Evolutionary conservation across 148 eudicot species (phyloP), one percentile per base, ranked within the genome.

Genomic region (Amaranthus palmeri): DNA sequence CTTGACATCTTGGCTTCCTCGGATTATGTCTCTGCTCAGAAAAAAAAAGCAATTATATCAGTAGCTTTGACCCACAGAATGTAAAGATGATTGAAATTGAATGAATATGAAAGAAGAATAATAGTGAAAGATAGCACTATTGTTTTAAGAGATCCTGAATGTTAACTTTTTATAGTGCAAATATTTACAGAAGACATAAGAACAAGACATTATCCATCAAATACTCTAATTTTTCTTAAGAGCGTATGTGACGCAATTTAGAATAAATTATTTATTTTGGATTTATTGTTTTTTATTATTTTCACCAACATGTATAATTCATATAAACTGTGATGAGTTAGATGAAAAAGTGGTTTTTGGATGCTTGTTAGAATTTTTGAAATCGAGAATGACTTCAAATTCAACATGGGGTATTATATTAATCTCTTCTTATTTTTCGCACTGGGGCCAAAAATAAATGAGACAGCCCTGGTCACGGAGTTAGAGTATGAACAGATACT

Each of bases 1-100:
- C 70, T 82, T 91, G 68, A 95, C 96, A 71, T 91, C 96, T 78
- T 97, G 93, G 82, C 80, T 92, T 65, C 96, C 92, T 66, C 92
- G 89, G 73, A 95, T 82, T 61, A 95, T 95, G 83, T 95, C 99
- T 85, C 99, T 95, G 87, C 73, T 74, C 61, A 81, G 40, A 71
- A 52, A 43, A 7, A 49, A 43, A 52, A 17, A 25, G 43, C 74
- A 53, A 58, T 9, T 12, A 8, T 52, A 45, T 15, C 13, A 7
- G 45, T 5, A n/a, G 40, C 68, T 14, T n/a, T 15, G 53, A 65
- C 17, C 53, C 50, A 63, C 15, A 65, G 10, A 40, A 10, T 18
- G 42, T 4, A 59, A 25, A 8, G 43, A 46, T 61, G 46, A 41
- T 10, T 3, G 3, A 61, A 4, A 7, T 62, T 57, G 17, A 14